Conservation (phyloP, 257 asterid species). For the Fraxinus pennsylvanica region DNA sequence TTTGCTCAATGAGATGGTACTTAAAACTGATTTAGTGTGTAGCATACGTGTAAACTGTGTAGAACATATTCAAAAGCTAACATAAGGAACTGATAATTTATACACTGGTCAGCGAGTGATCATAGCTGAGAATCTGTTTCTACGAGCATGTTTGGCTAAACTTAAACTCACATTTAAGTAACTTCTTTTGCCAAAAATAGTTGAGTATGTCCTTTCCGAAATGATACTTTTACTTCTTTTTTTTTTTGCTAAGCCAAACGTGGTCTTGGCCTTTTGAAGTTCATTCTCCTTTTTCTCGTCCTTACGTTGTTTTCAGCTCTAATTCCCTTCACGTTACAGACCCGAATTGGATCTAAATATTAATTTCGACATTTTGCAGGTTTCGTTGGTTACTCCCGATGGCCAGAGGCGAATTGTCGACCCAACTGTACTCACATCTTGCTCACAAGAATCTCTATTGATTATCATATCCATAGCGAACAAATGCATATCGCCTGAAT, state of each 20-base stretch:
- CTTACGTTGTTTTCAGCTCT: background rate
- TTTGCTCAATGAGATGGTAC: conserved; percentile 67
- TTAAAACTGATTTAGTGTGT: background rate
- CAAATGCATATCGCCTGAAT: conserved; percentile 67
- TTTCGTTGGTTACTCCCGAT: conserved; percentile 46
- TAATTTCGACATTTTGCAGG: conserved; percentile 36
- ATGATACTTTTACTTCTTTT: background rate
- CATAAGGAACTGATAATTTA: too few species aligned
- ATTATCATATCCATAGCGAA: conserved; percentile 52
- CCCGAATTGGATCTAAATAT: background rate
- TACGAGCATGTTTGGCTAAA: too few species aligned
- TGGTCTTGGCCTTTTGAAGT: background rate
- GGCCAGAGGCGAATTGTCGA: conserved; percentile 49
- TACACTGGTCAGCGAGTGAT: background rate
- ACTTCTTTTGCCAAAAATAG: too few species aligned
- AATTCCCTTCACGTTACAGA: background rate
- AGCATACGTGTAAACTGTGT: background rate
- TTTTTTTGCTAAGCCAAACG: too few species aligned
- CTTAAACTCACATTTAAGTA: too few species aligned
- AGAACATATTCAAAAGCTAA: background rate
- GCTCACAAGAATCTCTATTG: conserved; percentile 65
- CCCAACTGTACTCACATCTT: conserved; percentile 48
- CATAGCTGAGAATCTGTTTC: too few species aligned
- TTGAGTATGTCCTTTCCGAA: too few species aligned
- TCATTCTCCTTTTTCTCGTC: background rate